Conservation (phyloP, 2,329 filamentous ascomycete genomes). For the Apiospora saccharicola region DNA sequence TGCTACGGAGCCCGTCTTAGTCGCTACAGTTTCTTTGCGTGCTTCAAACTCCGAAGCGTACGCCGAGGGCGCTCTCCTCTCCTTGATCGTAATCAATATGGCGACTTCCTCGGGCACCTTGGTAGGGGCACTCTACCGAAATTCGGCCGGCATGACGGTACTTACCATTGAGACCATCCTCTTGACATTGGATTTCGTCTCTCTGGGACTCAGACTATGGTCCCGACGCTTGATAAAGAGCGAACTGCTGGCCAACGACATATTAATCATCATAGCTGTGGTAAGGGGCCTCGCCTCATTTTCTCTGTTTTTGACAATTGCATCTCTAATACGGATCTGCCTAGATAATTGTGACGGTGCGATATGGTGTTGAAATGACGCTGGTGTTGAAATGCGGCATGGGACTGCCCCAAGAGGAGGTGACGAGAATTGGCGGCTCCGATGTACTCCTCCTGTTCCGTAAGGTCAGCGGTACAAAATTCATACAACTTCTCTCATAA, state of each 20-base stretch:
- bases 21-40: not conserved
- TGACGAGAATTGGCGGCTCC: conserved; percentile 22
- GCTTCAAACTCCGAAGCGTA: not conserved
- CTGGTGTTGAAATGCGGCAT: conserved; percentile 30
- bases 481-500: no score
- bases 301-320: conserved; percentile 20
- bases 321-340: conserved; percentile 27
- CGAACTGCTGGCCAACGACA: conserved; percentile 29
- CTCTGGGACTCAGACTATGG: conserved; percentile 32
- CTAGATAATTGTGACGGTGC: conserved; percentile 25
- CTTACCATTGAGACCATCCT: not conserved
- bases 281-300: not conserved
- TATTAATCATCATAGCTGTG: not conserved
- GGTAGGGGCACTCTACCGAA: not conserved
- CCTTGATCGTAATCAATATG: not conserved
- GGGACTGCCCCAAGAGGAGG: conserved; percentile 28
- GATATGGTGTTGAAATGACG: conserved; percentile 30
- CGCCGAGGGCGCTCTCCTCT: not conserved
- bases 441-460: not conserved
- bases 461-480: not conserved
- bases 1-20: not conserved
- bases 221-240: conserved; percentile 27
- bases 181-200: conserved; percentile 25
- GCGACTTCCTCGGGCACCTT: not conserved
- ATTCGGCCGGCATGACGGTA: not conserved